Conservation (phyloP, 495 filamentous ascomycete genomes). For the Thermochaetoides thermophila region DNA sequence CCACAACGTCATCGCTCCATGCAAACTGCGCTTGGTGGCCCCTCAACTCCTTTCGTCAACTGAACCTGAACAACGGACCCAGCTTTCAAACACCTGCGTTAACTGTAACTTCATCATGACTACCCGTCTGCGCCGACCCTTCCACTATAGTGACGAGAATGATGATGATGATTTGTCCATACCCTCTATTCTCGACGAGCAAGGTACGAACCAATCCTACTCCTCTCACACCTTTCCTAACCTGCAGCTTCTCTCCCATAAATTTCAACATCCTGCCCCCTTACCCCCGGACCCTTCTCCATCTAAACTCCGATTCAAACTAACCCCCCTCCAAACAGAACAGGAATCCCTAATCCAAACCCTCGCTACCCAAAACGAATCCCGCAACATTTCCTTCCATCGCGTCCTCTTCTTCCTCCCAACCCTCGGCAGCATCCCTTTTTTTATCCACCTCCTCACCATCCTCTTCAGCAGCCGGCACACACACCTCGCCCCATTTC, state of each 20-base stretch:
- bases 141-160: slow-evolving; percentile 45
- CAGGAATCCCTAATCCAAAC: slow-evolving; percentile 54
- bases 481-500: neutral
- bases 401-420: slow-evolving; percentile 44
- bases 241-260: neutral
- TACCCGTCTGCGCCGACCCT: slow-evolving; percentile 46
- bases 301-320: no score
- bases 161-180: slow-evolving; percentile 21
- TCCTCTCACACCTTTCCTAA: slow-evolving; percentile 2
- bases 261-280: slow-evolving; percentile 6
- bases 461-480: no score
- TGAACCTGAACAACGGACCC: no score
- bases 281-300: neutral
- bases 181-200: slow-evolving; percentile 46
- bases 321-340: slow-evolving; percentile 25
- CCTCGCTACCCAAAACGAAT: slow-evolving; percentile 41
- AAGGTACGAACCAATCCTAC: slow-evolving; percentile 28
- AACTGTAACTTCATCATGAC: no score
- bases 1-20: no score
- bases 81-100: no score
- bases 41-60: no score
- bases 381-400: slow-evolving; percentile 43
- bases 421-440: slow-evolving; percentile 33
- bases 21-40: no score
- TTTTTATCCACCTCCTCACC: slow-evolving; percentile 36